Evolutionary conservation across 495 filamentous ascomycete genomes (phyloP), one percentile per base, ranked within the genome.

Genomic region (Rhypophila decipiens): DNA sequence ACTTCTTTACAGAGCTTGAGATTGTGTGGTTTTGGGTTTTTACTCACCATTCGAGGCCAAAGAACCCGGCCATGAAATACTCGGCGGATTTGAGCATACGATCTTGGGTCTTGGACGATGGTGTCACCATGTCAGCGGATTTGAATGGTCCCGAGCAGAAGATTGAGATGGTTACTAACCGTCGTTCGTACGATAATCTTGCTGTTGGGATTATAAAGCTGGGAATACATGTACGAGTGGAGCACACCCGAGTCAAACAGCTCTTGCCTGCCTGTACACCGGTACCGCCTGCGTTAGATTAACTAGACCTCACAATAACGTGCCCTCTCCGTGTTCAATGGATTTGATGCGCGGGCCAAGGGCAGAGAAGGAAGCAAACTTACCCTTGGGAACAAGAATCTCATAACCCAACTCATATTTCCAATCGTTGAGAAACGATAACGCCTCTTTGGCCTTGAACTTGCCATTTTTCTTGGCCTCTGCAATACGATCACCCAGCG

Each of bases 51-150:
- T 74, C 67, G 4, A 81, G 69, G 0, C 79, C 78, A 56, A 83
- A 83, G 48, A 87, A 88, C 2, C 88, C 88, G 47, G 83, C 69
- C 22, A 79, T 78, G 64, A 85, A 95, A 46, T 84, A 80, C 50
- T 82, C 61, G 12, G 84, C 88, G 3, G 84, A 88, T 44, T 80
- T 79, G 11, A 90, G 65, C 11, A 95, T 87, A 0, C 88, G 82
- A 29, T 79, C 73, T 48, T 88, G 79, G 20, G 66, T 82, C 80
- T 39, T 35, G 29, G 27, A 13, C 15, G 5, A 18, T 31, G 1
- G 5, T 73, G 55, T 76, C 66, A 51, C 78, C 70, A 37, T 20
- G 9, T 23, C n/a, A 8, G 15, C 9, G 12, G 22, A 17, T 24
- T 7, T 15, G 15, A 7, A 21, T 17, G 38, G 8, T 22, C 1